These are phyloP conservation scores for Jacaranda mimosifolia DNA, from an alignment of 257 asterid genomes.

Conservation along the genomic window DNA sequence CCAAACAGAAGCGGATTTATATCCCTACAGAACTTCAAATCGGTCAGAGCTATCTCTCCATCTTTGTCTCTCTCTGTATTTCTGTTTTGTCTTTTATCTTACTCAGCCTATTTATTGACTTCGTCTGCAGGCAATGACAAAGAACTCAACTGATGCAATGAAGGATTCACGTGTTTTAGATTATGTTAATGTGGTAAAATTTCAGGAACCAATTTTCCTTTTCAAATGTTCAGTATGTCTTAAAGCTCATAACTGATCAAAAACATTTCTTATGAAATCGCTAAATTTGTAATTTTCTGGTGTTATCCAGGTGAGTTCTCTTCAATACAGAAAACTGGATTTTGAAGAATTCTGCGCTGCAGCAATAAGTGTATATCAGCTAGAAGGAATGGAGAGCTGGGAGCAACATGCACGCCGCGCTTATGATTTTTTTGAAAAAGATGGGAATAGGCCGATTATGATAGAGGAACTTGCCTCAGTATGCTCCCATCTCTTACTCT, in stretches of 20 bases:
- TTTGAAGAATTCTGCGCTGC: constrained; percentile 96
- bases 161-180: constrained; percentile 93
- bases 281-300: neutral
- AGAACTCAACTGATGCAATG: constrained; percentile 85
- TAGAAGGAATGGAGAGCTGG: constrained; percentile 90
- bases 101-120: neutral
- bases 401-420: constrained; percentile 92
- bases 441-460: constrained; percentile 92
- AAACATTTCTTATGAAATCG: neutral
- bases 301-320: constrained; percentile 74
- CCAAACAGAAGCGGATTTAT: constrained; percentile 87
- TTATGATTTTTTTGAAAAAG: constrained; percentile 87
- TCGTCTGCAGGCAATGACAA: constrained; percentile 67
- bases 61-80: neutral
- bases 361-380: constrained; percentile 83
- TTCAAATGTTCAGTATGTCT: neutral
- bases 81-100: neutral
- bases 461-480: constrained; percentile 98
- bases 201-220: neutral
- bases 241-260: neutral
- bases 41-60: constrained; percentile 48
- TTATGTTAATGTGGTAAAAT: constrained; percentile 72
- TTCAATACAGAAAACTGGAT: constrained; percentile 85
- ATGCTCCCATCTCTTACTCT: constrained; percentile 26
- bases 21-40: constrained; percentile 76